Evolutionary conservation across 352 stramenopile genomes (phyloP).

Genomic region (Phytophthora constricta): DNA sequence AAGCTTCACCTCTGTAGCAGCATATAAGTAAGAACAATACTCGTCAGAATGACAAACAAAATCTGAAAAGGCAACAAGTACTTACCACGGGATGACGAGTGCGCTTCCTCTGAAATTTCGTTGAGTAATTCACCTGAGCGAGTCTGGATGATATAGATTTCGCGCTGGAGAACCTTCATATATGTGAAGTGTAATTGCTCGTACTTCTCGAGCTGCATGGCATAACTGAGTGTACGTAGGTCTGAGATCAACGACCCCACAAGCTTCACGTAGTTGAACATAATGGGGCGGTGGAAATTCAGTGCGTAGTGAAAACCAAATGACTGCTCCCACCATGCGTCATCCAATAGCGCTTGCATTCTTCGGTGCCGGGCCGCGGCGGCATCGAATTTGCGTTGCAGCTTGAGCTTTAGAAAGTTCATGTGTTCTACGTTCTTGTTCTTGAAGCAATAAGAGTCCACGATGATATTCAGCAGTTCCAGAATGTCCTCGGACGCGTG

Average conservation of each 20-base stretch:
- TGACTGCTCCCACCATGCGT: conserved; percentile 84
- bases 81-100: conserved; percentile 54
- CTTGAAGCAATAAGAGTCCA: conserved; percentile 89
- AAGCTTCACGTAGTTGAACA: conserved; percentile 74
- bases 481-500: conserved; percentile 62
- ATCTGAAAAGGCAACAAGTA: conserved; percentile 1
- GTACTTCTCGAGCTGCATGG: conserved; percentile 84
- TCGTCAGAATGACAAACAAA: not conserved
- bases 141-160: conserved; percentile 82
- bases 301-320: conserved; percentile 67
- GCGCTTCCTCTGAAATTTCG: conserved; percentile 68
- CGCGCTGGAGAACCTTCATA: conserved; percentile 78
- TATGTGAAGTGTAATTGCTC: conserved; percentile 70
- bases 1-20: conserved; percentile 52
- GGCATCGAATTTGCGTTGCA: conserved; percentile 75
- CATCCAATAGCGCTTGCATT: conserved; percentile 66
- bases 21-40: too few species aligned
- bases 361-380: conserved; percentile 51
- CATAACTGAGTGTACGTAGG: conserved; percentile 70
- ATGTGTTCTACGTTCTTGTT: conserved; percentile 86
- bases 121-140: conserved; percentile 66
- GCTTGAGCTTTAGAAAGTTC: conserved; percentile 77
- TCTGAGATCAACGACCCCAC: conserved; percentile 72
- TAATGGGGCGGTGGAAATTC: conserved; percentile 71
- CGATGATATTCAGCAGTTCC: conserved; percentile 79